Percentiles rank a stretch among this genome's conserved stretches.
These are phyloP conservation scores for Trichoderma sp. DNA, from an alignment of 2,329 filamentous ascomycete genomes.

Conservation along the genomic window DNA sequence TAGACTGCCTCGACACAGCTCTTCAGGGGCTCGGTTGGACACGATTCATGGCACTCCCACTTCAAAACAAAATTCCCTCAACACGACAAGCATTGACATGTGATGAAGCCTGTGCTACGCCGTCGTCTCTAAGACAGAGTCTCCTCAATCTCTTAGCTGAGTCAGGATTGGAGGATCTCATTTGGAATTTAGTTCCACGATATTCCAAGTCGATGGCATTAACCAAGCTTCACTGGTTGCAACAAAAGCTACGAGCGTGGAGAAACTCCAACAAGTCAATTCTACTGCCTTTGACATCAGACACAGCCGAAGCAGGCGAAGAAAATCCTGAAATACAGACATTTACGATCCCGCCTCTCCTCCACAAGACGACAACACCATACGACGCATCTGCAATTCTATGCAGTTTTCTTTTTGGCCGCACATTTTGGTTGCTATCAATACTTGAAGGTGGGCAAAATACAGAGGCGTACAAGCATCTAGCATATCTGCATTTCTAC, in stretches of 20 bases:
- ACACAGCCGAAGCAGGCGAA: not conserved
- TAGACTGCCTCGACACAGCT: conserved; percentile 1
- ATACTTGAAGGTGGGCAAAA: not conserved
- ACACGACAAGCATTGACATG: not conserved
- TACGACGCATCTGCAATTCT: not conserved
- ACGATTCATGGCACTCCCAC: not conserved
- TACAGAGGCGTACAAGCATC: not conserved
- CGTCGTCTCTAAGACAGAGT: not conserved
- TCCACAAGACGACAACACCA: not conserved
- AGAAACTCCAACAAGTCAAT: not conserved
- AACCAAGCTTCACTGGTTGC: not conserved
- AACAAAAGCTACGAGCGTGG: conserved; percentile 5
- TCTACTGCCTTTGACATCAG: not conserved
- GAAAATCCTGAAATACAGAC: not conserved
- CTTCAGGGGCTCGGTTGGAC: not conserved
- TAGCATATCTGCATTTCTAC: not conserved
- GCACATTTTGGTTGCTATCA: not conserved
- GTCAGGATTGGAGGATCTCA: not conserved
- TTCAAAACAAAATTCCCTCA: not conserved
- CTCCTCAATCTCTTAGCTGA: not conserved
- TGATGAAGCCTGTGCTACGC: not conserved
- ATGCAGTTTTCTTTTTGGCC: not conserved
- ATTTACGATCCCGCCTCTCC: conserved; percentile 1
- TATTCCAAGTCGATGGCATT: not conserved
- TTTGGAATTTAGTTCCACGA: not conserved